Base-by-base conservation (phyloP, 2,329 filamentous ascomycete species). In the Neonectria magnoliae region DNA sequence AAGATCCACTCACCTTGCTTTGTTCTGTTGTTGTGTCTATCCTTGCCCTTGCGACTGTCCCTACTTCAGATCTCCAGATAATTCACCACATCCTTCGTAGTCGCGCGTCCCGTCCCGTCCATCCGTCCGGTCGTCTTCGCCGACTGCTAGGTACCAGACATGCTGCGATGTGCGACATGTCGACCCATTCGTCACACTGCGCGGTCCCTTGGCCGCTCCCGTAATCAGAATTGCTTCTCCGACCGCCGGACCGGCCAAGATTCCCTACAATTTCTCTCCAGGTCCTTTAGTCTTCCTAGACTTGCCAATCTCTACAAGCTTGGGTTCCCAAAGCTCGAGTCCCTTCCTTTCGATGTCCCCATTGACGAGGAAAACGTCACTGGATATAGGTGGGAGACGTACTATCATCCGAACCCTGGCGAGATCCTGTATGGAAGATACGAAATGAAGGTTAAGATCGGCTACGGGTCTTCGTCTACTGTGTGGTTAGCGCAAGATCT, bases 401-500 rank as follows among this genome's bases (percentile, higher is more conserved):
- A 73, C 63, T 78, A 78, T 64, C 77, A 75, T 38, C 72, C 73
- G 10, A 66, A 72, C 47, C 71, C 75, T 22, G 73, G 76, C 33
- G 76, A 78, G 57, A 65, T 78, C 20, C 66, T 80, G 33, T 69
- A 76, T 45, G 62, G 69, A 44, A 67, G 72, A 64, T 81, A 81
- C 64, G 67, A 77, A 57, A 66, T 80, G 4, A 59, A 75, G 5
- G 69, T 71, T 13, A 81, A 81, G 67, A 62, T 81, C 56, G 79
- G 78, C 25, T 80, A 73, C 67, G 79, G 78, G 22, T 72, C 75
- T 11, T 74, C 71, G 27, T 81, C 78, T 9, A 81, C 78, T 5
- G 79, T 80, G 27, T 81, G 79, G 79, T 70, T 81, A 29, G 76
- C 77, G 16, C 52, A 59, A 57, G 65, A 68, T 45, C 38, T 58